These are phyloP conservation scores for Mucor circinelloides DNA, from an alignment of 371 early-diverging fungal genomes.

Conservation along the genomic window DNA sequence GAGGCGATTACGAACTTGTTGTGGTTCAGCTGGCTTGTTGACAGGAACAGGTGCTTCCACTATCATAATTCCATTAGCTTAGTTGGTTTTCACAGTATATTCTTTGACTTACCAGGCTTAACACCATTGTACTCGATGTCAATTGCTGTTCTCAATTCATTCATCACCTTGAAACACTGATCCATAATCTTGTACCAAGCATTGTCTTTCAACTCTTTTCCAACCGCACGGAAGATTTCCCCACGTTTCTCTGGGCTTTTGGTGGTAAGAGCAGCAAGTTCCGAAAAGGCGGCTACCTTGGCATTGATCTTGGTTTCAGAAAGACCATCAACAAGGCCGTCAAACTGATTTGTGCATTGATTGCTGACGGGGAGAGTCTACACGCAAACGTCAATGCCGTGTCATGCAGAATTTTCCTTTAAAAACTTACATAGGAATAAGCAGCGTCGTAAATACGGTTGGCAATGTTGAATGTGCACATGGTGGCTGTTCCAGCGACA, in stretches of 20 bases:
- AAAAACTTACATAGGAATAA: slow-evolving; percentile 19
- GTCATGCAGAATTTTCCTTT: neutral
- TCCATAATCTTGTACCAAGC: slow-evolving; percentile 52
- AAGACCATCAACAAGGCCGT: slow-evolving; percentile 16
- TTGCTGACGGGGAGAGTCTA: slow-evolving; percentile 11
- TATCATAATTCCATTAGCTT: neutral
- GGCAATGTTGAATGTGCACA: slow-evolving; percentile 38
- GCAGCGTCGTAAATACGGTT: slow-evolving; percentile 49
- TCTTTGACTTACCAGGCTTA: slow-evolving; percentile 19
- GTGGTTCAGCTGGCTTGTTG: slow-evolving; percentile 12
- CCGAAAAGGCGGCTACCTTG: slow-evolving; percentile 50
- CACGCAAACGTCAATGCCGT: neutral
- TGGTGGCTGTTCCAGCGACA: slow-evolving; percentile 38
- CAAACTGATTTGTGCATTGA: slow-evolving; percentile 16
- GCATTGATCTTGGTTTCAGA: slow-evolving; percentile 11
- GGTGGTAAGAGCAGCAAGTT: slow-evolving; percentile 42
- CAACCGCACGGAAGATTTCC: slow-evolving; percentile 37
- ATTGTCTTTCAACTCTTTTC: slow-evolving; percentile 34
- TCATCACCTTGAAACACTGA: slow-evolving; percentile 42
- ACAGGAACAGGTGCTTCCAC: slow-evolving; percentile 20
- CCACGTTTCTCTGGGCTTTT: slow-evolving; percentile 35
- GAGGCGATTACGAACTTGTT: slow-evolving; percentile 19
- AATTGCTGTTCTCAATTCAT: slow-evolving; percentile 28
- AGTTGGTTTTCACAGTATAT: neutral
- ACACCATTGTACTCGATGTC: slow-evolving; percentile 34